Evolutionary conservation across 306 rosid genomes (phyloP), one percentile per base, ranked within the genome.

Genomic region (Trifolium repens): DNA sequence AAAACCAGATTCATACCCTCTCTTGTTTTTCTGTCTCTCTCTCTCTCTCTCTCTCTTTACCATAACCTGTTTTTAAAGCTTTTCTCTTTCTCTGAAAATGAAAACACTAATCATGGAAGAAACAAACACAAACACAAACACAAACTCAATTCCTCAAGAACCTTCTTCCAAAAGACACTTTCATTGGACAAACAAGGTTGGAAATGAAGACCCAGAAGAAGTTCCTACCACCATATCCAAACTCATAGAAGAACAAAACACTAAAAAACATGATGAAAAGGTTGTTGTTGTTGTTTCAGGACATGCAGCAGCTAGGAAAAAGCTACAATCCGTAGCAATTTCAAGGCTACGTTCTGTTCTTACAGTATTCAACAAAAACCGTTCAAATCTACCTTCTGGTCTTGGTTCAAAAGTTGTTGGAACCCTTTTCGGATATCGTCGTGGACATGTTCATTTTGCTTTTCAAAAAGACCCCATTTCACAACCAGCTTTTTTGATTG

Each of bases 391-490:
- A 0, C 89, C 90, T 9, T 80, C 19, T 2, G 92, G 96, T 17
- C 87, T 91, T 2, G 97, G 97, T 3, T 79, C 90, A 5, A 75
- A 91, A 65, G 99, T 96, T 1, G 89, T 90, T 0, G 99, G 99
- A 4, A 96, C 99, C 3, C 96, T 96, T 40, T 96, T 92, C 15
- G 99, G 99, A 0, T 77, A 90, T n/a, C 87, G 92, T 78, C 91
- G 96, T 7, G 98, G 97, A 1, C 98, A 92, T 26, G 99, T 96
- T 2, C 96, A 96, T 78, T 89, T 96, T 37, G 97, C 98, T 34
- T 86, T 96, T 65, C 99, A 96, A 59, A 88, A 82, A 80, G 97
- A 92, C 52, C 88, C 99, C 27, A 83, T 66, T 64, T 87, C 96
- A 3, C 85, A 79, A 7, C 99, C 99, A 2, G 98, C 99, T 6